Conservation (phyloP, 2,329 filamentous ascomycete species). For the Exophiala oligosperma region DNA sequence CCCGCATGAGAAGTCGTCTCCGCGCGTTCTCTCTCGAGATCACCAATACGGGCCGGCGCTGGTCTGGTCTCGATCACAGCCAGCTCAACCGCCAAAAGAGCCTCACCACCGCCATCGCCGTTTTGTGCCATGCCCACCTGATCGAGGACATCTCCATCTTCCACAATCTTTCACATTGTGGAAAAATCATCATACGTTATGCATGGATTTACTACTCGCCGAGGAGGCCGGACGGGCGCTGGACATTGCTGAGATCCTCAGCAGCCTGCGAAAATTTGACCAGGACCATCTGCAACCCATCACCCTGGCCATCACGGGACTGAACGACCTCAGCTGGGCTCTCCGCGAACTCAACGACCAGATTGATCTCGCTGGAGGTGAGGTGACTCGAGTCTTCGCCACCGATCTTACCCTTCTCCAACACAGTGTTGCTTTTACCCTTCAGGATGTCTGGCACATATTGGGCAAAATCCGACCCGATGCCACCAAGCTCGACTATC, state of each 20-base stretch:
- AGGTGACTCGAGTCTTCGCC: conserved; percentile 39
- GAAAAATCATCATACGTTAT: conserved; percentile 13
- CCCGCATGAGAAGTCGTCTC: conserved; percentile 24
- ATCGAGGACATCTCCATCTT: neutral
- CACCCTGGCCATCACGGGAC: conserved; percentile 53
- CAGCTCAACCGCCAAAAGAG: conserved; percentile 9
- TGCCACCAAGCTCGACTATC: conserved; percentile 40
- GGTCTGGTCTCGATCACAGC: conserved; percentile 2
- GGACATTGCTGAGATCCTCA: conserved; percentile 54
- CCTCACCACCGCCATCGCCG: conserved; percentile 6
- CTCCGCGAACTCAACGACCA: conserved; percentile 51
- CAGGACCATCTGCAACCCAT: conserved; percentile 54
- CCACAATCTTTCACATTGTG: neutral
- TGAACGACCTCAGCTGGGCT: conserved; percentile 55
- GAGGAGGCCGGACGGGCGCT: conserved; percentile 51
- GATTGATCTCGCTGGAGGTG: conserved; percentile 37
- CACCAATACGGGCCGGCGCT: conserved; percentile 9
- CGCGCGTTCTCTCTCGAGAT: conserved; percentile 23
- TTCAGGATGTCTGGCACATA: conserved; percentile 51
- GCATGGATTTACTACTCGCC: conserved; percentile 42
- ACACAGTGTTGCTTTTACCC: conserved; percentile 51
- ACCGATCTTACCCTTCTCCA: conserved; percentile 51
- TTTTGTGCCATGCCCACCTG: neutral
- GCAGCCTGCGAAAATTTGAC: conserved; percentile 51
- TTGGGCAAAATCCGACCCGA: conserved; percentile 40